These are phyloP conservation scores for Rhodotorula sphaerocarpa DNA, from an alignment of 768 basidiomycete genomes.

Conservation along the genomic window DNA sequence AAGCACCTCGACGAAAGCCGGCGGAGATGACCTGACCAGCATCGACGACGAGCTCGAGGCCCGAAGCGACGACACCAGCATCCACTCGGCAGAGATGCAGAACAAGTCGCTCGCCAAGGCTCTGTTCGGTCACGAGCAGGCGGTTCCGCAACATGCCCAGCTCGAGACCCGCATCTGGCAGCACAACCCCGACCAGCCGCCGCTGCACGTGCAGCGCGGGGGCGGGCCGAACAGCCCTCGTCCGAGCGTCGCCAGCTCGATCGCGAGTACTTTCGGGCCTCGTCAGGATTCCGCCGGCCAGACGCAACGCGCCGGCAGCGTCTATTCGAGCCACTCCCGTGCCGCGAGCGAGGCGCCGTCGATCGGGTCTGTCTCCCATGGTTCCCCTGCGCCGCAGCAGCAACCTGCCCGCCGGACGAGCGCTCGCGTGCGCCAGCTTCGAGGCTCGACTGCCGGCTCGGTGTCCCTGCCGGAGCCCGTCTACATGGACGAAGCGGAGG, in stretches of 20 bases:
- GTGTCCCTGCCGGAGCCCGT: not conserved
- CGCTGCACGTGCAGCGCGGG: conserved; percentile 21
- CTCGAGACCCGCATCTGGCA: conserved; percentile 26
- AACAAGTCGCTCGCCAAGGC: conserved; percentile 1
- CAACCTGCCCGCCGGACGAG: conserved; percentile 3
- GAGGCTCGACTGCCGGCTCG: not conserved
- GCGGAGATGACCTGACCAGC: conserved; percentile 7
- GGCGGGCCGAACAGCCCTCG: conserved; percentile 16
- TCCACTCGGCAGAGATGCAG: conserved; percentile 23
- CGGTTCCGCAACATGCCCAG: not conserved
- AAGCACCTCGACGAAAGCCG: conserved; percentile 15
- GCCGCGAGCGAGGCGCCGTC: conserved; percentile 16
- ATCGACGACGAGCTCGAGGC: conserved; percentile 33
- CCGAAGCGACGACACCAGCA: conserved; percentile 33
- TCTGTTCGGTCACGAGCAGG: not conserved
- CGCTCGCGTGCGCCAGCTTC: conserved; percentile 12
- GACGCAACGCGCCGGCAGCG: conserved; percentile 18
- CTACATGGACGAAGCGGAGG: not conserved
- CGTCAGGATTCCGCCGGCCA: conserved; percentile 4
- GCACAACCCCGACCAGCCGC: conserved; percentile 19
- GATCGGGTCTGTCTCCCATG: not conserved
- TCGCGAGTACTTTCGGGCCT: conserved; percentile 12
- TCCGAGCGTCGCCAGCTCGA: conserved; percentile 12
- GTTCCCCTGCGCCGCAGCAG: not conserved
- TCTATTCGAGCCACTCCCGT: conserved; percentile 6